Evolutionary conservation across 2,329 filamentous ascomycete genomes (phyloP).

Genomic region (Colletotrichum sp.): DNA sequence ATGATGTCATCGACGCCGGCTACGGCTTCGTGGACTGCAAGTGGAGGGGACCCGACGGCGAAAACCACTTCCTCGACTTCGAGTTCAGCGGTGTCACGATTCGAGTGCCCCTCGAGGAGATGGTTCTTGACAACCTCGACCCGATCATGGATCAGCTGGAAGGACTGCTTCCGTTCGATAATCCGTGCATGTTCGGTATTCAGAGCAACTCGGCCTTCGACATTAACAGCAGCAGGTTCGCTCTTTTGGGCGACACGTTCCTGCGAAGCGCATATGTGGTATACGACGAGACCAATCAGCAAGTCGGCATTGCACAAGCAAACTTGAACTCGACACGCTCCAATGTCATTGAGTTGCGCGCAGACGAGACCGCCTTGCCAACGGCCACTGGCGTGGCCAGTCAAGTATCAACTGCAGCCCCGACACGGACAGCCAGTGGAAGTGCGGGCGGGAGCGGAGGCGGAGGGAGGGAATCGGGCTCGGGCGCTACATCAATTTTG

Average conservation of each 20-base stretch:
- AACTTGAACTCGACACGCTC: constrained; percentile 50
- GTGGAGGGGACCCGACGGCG: constrained; percentile 35
- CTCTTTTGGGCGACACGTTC: constrained; percentile 74
- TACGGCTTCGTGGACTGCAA: constrained; percentile 67
- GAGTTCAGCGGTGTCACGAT: constrained; percentile 49
- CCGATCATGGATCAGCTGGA: constrained; percentile 41
- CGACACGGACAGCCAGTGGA: not conserved
- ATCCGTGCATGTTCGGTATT: constrained; percentile 61
- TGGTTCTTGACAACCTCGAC: constrained; percentile 50
- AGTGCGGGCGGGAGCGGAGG: not conserved
- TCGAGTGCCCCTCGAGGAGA: constrained; percentile 60
- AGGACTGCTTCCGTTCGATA: constrained; percentile 40
- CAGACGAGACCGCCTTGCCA: constrained; percentile 43
- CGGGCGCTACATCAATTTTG: not conserved
- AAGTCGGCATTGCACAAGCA: constrained; percentile 68
- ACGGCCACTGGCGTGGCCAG: constrained; percentile 44
- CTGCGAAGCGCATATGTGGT: constrained; percentile 77
- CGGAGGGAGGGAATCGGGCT: not conserved
- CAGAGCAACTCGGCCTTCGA: constrained; percentile 65
- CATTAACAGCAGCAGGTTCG: constrained; percentile 57
- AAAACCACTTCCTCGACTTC: constrained; percentile 43
- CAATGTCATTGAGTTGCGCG: constrained; percentile 51
- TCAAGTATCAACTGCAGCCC: not conserved
- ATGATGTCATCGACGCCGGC: constrained; percentile 58
- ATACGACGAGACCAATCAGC: constrained; percentile 74